These are phyloP conservation scores for Fonsecaea nubica DNA, from an alignment of 2,329 filamentous ascomycete genomes.

Conservation along the genomic window DNA sequence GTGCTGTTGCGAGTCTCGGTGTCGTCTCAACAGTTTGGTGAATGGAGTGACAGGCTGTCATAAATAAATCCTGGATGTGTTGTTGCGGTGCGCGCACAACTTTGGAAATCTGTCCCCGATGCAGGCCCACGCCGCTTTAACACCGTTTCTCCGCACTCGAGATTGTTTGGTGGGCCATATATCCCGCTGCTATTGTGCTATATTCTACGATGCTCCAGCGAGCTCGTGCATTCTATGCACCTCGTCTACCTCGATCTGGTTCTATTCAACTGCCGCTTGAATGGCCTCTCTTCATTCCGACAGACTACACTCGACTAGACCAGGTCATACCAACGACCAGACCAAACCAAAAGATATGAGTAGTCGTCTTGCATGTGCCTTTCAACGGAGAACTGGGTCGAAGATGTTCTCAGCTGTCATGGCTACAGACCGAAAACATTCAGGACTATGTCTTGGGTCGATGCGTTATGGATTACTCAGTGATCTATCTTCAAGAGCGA, in stretches of 20 bases:
- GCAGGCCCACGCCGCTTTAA: not conserved
- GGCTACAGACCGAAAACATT: too few species aligned
- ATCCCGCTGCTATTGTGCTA: not conserved
- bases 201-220: not conserved
- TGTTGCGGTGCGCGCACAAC: conserved; percentile 3
- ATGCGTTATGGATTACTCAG: too few species aligned
- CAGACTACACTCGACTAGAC: too few species aligned
- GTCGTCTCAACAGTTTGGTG: not conserved
- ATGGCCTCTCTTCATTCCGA: too few species aligned
- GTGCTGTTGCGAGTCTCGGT: not conserved
- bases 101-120: conserved; percentile 17
- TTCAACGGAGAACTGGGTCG: too few species aligned
- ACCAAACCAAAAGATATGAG: too few species aligned
- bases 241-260: not conserved
- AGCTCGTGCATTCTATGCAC: not conserved
- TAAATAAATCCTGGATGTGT: not conserved
- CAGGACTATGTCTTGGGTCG: too few species aligned
- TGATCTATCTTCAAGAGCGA: too few species aligned
- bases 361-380: too few species aligned
- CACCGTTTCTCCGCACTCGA: conserved; percentile 8
- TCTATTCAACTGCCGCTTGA: not conserved
- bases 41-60: conserved; percentile 14
- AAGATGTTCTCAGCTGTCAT: too few species aligned
- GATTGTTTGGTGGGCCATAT: not conserved
- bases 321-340: too few species aligned